Evolutionary conservation across 164 flowering plant genomes (phyloP).

Genomic region (Tinospora cordifolia): DNA sequence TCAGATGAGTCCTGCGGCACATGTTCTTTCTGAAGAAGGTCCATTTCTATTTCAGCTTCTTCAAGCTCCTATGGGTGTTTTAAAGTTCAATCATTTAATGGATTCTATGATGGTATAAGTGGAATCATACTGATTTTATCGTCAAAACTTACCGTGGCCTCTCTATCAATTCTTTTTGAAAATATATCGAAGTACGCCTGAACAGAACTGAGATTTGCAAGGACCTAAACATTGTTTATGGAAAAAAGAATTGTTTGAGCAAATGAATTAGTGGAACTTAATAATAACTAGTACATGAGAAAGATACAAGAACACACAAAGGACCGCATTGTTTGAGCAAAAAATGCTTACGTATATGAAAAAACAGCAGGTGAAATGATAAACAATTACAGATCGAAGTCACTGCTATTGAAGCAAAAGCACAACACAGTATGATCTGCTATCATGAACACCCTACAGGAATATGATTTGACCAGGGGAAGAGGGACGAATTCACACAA

Average conservation of each 20-base stretch:
- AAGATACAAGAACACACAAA: not conserved
- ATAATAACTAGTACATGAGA: not conserved
- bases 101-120: not conserved
- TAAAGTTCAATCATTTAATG: not conserved
- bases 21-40: conserved; percentile 49
- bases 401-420: no score
- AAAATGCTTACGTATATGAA: not conserved
- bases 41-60: conserved; percentile 84
- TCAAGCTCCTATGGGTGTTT: conserved; percentile 53
- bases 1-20: conserved; percentile 30
- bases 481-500: no score
- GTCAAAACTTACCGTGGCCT: conserved; percentile 40
- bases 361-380: not conserved
- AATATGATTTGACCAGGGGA: no score
- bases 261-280: not conserved
- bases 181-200: conserved; percentile 63
- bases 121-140: not conserved
- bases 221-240: conserved; percentile 40
- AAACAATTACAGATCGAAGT: no score
- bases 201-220: conserved; percentile 54
- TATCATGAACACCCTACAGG: no score
- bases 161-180: conserved; percentile 44
- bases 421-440: no score
- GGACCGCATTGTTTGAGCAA: not conserved
- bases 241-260: not conserved